Evolutionary conservation across 1,139 yeast species (phyloP), one percentile per base, ranked within the genome.

Genomic region (Pichia sp.): DNA sequence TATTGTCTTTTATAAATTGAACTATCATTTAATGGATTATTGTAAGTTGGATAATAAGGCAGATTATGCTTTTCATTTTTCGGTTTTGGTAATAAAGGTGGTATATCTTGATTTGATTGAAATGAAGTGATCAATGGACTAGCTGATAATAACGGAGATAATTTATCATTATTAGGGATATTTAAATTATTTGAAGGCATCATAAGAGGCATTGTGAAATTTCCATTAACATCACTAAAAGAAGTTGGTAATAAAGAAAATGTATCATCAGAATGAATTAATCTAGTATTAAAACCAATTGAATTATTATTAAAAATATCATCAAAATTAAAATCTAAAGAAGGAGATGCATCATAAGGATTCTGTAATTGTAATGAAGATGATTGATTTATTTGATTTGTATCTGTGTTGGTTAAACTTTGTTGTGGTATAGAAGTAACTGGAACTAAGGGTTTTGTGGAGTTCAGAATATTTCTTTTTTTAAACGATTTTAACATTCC

Each of bases 401-500:
- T 16, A 16, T 16, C 16, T 16, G 16, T 16, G 16, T 16, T 16
- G 16, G 16, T 16, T 16, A 16, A 16, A 16, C 16, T 16, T 16
- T n/a, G 24, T 26, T 4, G n/a, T 16, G 10, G 5, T 26, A 4
- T 3, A 25, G 22, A 6, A 4, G 32, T n/a, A 16, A 6, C 23
- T 7, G 30, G 23, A 3, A 9, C 7, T 26, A 4, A 20, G 2
- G n/a, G 11, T 26, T 25, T 33, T 23, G 37, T 16, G 26, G 39
- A 7, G n/a, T 39, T 29, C 16, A 41, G 22, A 27, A 24, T 31
- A 16, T 61, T 60, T 37, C 65, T 50, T 37, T 51, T 56, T 41
- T 60, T 61, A 42, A 63, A 62, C 7, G 64, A 53, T 36, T 56
- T 55, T 3, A 63, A 40, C 65, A 63, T 58, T 1, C 66, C 66